Conservation (phyloP, 2,329 filamentous ascomycete genomes). For the Aspergillus pseudoglaucus region DNA sequence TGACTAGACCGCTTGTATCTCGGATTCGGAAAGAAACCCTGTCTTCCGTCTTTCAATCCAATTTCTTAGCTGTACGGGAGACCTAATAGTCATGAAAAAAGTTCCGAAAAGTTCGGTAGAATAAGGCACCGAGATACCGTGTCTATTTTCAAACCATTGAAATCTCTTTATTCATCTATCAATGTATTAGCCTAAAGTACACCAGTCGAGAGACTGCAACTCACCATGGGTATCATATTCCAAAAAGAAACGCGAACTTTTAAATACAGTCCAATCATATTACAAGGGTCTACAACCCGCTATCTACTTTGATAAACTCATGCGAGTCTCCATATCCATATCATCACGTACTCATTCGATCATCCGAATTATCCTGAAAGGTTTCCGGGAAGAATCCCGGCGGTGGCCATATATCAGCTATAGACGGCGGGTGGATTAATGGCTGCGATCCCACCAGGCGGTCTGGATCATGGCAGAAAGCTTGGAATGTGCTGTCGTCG, state of each 20-base stretch:
- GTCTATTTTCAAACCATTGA: neutral
- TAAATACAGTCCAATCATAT: neutral
- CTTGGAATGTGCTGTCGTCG: conserved; percentile 40
- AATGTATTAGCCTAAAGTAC: neutral
- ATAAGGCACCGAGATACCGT: no score
- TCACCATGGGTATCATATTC: neutral
- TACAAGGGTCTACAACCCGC: no score
- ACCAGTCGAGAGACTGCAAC: neutral
- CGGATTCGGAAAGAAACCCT: neutral
- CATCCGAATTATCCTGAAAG: conserved; percentile 25
- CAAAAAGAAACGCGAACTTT: neutral
- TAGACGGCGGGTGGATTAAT: conserved; percentile 32
- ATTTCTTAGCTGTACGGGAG: neutral
- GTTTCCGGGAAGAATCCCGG: conserved; percentile 38
- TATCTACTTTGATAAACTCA: neutral
- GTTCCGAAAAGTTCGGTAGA: no score
- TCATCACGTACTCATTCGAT: conserved; percentile 14
- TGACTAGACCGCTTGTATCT: neutral
- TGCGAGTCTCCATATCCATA: conserved; percentile 2
- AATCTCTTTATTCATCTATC: neutral
- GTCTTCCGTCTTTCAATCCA: neutral
- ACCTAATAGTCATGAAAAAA: no score
- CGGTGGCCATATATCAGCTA: conserved; percentile 38
- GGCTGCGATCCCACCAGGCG: conserved; percentile 31
- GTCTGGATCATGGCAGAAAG: conserved; percentile 41